phyloP scores from a whole-genome alignment of 179 eudicot species.

The Patellifolia procumbens region DNA sequence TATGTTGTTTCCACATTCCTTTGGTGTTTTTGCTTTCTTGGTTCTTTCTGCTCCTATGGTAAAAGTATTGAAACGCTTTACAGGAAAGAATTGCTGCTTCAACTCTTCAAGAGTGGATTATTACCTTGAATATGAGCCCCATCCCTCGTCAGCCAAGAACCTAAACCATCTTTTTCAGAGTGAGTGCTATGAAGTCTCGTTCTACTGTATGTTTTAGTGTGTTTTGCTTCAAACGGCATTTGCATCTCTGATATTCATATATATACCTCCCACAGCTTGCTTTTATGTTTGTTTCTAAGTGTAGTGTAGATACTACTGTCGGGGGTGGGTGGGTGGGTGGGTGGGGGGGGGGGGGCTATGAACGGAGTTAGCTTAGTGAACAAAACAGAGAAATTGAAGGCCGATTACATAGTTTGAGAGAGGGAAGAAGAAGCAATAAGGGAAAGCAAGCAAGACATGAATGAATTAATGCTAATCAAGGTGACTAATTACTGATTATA shows the following conservation, averaged over 20 bases:
- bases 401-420: too few relatives aligned
- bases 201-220: not conserved
- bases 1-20: not conserved
- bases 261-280: not conserved
- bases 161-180: slow-evolving; percentile 90
- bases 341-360: too few relatives aligned
- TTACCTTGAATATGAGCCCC: slow-evolving; percentile 84
- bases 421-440: too few relatives aligned
- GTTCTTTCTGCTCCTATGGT: not conserved
- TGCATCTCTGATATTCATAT: not conserved
- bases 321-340: too few relatives aligned
- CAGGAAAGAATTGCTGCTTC: slow-evolving; percentile 85
- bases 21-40: not conserved
- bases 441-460: too few relatives aligned
- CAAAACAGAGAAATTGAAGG: too few relatives aligned
- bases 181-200: slow-evolving; percentile 33
- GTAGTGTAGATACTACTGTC: too few relatives aligned
- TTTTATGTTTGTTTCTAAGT: too few relatives aligned
- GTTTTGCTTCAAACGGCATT: not conserved
- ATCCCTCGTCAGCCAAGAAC: slow-evolving; percentile 86
- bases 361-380: too few relatives aligned
- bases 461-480: too few relatives aligned
- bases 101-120: slow-evolving; percentile 63
- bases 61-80: slow-evolving; percentile 26
- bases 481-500: too few relatives aligned